Evolutionary conservation across 345 rosid species (phyloP), one percentile per base, ranked within the genome.

Genomic region (Tarenaya hassleriana): DNA sequence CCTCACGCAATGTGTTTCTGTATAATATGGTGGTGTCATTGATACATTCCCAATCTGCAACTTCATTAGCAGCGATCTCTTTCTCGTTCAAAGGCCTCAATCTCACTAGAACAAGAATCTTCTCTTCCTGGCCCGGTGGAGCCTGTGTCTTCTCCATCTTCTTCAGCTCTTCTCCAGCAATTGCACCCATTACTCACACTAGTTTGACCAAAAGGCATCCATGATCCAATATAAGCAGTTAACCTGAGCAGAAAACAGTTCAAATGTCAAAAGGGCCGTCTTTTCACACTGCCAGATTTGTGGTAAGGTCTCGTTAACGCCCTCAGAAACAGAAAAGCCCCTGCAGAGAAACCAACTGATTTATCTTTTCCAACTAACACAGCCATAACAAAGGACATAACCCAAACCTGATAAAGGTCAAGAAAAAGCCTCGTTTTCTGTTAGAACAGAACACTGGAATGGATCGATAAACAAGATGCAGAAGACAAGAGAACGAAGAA

Each of bases 11-110:
- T 21, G 86, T 85, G 74, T 92, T 92, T 56, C 95, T 77, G 58
- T 92, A 92, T 64, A 92, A 71, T 53, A 88, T 72, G 16, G 97
- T 77, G 40, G 80, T 74, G 35, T 81, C 82, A 52, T 79, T 92
- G 78, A 92, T 81, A 76, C 98, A 92, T 65, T 92, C 98, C 98
- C 98, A 92, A 49, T 92, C 98, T 0, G 88, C 83, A 52, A 68
- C 81, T 78, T 92, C 98, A 67, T 64, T 73, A 39, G 72, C 83
- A 20, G 52, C 50, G 61, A 77, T 70, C 77, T 92, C 98, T 73
- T 77, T 88, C 24, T 92, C 97, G 51, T 67, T 92, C 80, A 88
- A 69, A 55, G 98, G 98, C 79, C 98, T 81, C 72, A 85, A 59
- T 73, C 97, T 85, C 73, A 92, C 90, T 71, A 85, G 61, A 63